Evolutionary conservation across 306 rosid genomes (phyloP).

Genomic region (Sicyos edulis): DNA sequence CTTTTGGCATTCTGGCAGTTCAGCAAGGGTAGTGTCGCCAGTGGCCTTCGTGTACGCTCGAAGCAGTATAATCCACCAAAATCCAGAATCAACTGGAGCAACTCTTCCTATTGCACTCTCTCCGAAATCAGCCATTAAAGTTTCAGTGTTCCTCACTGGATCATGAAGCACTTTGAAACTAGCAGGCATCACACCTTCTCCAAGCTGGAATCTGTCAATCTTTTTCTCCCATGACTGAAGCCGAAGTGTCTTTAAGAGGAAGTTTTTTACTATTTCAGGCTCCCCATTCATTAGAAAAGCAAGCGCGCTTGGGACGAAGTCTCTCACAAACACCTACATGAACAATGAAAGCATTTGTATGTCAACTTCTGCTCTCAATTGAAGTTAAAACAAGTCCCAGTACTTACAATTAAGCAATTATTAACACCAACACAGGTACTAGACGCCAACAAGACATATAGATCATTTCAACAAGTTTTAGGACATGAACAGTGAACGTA

Average conservation of each 20-base stretch:
- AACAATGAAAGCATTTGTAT: constrained; percentile 16
- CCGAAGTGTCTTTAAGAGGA: constrained; percentile 73
- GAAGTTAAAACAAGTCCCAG: not conserved
- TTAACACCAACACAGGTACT: not conserved
- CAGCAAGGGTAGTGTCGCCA: constrained; percentile 79
- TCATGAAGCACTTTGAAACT: constrained; percentile 87
- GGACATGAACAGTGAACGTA: not conserved
- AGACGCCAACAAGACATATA: not conserved
- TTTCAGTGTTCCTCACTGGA: constrained; percentile 61
- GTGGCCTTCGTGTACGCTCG: constrained; percentile 89
- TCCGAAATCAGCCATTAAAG: constrained; percentile 82
- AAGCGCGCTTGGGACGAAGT: constrained; percentile 83
- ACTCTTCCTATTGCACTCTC: constrained; percentile 98
- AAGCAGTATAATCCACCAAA: constrained; percentile 96
- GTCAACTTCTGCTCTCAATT: not conserved
- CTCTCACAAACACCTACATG: constrained; percentile 81
- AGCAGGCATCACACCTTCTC: constrained; percentile 98
- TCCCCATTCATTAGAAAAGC: constrained; percentile 82
- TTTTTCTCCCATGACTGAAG: constrained; percentile 94
- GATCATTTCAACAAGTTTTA: not conserved
- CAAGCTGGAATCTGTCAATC: constrained; percentile 75
- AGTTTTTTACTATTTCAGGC: constrained; percentile 70
- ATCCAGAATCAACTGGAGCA: constrained; percentile 96
- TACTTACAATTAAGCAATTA: no score
- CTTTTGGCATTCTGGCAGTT: constrained; percentile 83